Evolutionary conservation across 805 yeast genomes (phyloP).

Genomic region (Komagataella kurtzmanii): DNA sequence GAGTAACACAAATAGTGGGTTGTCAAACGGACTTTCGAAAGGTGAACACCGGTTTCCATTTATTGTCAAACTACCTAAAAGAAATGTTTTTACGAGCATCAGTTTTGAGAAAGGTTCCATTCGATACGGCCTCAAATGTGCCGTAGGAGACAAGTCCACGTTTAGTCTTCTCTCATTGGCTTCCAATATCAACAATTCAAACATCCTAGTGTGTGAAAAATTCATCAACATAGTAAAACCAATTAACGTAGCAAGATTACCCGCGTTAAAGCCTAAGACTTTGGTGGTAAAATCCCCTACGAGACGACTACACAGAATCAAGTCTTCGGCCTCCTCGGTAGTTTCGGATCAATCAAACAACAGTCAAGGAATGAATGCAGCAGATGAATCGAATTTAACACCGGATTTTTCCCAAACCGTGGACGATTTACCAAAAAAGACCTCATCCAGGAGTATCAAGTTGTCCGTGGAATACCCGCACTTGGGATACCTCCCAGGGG

Average conservation of each 20-base stretch:
- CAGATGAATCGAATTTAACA: constrained; percentile 4
- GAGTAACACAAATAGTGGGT: constrained; percentile 5
- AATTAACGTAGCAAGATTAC: constrained; percentile 53
- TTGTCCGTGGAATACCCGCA: constrained; percentile 35
- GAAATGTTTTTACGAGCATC: constrained; percentile 58
- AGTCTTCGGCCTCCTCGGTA: constrained; percentile 26
- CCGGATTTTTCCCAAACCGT: not conserved
- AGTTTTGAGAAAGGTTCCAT: constrained; percentile 83
- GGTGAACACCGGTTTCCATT: constrained; percentile 89
- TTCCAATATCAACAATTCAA: constrained; percentile 5
- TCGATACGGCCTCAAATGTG: constrained; percentile 45
- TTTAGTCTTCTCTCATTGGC: constrained; percentile 1
- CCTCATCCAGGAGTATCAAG: constrained; percentile 6
- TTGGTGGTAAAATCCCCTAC: constrained; percentile 47
- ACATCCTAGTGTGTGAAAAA: constrained; percentile 36
- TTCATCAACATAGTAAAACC: constrained; percentile 54
- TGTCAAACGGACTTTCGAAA: constrained; percentile 38
- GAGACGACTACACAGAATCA: constrained; percentile 21
- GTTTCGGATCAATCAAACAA: constrained; percentile 11
- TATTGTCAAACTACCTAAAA: constrained; percentile 65
- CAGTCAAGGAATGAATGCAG: not conserved
- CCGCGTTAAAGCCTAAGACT: constrained; percentile 53
- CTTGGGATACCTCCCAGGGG: constrained; percentile 72
- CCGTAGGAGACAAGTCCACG: constrained; percentile 10
- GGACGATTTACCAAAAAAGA: constrained; percentile 2